Evolutionary conservation across 2,329 filamentous ascomycete species (phyloP), one percentile per base, ranked within the genome.

Genomic region (Aspergillus tanneri): DNA sequence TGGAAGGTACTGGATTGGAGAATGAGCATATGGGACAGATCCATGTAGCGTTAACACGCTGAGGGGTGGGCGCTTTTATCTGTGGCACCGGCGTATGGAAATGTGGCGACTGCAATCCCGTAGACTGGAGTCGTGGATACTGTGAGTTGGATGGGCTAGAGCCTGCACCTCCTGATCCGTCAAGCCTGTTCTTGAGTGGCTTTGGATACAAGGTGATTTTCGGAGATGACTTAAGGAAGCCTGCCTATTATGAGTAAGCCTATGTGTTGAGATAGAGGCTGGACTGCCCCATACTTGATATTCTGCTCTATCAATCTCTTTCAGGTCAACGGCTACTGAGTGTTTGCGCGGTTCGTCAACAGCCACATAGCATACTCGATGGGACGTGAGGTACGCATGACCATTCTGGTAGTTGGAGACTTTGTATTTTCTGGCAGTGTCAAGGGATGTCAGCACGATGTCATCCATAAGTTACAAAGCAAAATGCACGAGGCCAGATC

Each of bases 21-120:
- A 95, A 95, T 58, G 88, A 92, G 76, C 92, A 97, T 62, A 97
- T 97, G 2, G 88, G 87, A 72, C 92, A 97, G 16, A 97, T 85
- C 92, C 92, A 97, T 3, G 90, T 96, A 5, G 88, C 89, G 50
- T 81, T 56, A 40, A 72, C 70, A 47, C 58, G 72, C 56, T 60
- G 66, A 3, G 70, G 60, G 18, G 71, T 56, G 2, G 67, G 54
- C 10, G 64, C 56, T 51, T 70, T 60, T 56, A 70, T 46, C 40
- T 69, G 56, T 49, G 71, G 58, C 35, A 55, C 59, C 11, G 63
- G 65, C 0, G 64, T 52, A 38, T 64, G 60, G 27, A 64, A 60
- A 18, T 58, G 49, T 12, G 66, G 60, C 25, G 67, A 68, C 18
- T 62, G 64, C 42, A 66, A 52, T 18, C 66, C 56, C 7, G 41